Evolutionary conservation across 2,329 filamentous ascomycete species (phyloP).

Genomic region (Colletotrichum cordylinicola): DNA sequence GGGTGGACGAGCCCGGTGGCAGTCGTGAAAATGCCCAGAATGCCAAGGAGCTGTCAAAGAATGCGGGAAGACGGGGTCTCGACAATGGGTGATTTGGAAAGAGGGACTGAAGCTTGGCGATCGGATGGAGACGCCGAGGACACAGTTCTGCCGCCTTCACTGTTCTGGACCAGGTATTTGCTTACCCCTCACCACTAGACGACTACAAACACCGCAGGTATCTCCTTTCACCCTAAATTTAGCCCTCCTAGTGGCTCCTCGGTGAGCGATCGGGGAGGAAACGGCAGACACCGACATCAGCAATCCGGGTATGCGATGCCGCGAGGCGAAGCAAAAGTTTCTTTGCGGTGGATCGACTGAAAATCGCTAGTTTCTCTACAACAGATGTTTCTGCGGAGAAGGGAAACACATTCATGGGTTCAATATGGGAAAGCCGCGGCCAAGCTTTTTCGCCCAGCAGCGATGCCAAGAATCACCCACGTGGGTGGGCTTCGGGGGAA

Average conservation of each 20-base stretch:
- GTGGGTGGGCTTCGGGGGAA: neutral
- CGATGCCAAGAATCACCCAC: slow-evolving; percentile 5
- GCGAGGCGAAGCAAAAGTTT: neutral
- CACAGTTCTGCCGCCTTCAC: neutral
- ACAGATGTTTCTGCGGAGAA: neutral
- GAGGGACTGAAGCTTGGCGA: neutral
- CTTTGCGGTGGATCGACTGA: neutral
- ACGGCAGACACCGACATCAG: neutral
- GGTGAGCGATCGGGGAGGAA: neutral
- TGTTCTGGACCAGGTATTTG: neutral
- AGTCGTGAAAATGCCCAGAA: neutral
- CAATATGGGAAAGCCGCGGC: neutral
- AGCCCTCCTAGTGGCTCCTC: neutral
- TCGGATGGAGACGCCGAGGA: neutral
- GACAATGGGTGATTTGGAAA: neutral
- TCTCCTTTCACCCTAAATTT: neutral
- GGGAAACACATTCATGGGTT: neutral
- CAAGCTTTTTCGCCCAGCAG: slow-evolving; percentile 16
- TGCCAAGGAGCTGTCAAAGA: neutral
- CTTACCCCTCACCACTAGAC: neutral
- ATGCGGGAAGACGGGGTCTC: neutral
- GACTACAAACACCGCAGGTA: neutral
- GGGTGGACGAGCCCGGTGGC: neutral
- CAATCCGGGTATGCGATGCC: neutral
- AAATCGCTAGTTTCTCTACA: neutral